Evolutionary conservation across 192 early-diverging fungal genomes (phyloP).

Genomic region (Glomus cerebriforme): DNA sequence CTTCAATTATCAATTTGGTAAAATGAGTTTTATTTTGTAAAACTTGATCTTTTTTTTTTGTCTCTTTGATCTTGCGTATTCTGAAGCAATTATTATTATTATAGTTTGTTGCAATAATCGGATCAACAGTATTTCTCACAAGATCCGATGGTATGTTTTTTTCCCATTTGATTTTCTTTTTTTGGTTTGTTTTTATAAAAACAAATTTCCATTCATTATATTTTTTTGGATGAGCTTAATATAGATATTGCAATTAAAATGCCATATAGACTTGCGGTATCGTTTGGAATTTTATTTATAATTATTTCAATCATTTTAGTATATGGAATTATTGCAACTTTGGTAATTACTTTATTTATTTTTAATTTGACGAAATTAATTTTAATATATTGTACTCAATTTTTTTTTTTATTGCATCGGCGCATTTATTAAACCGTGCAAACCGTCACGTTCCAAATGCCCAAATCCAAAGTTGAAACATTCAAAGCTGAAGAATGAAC

Average conservation of each 20-base stretch:
- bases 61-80: too few relatives aligned
- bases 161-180: not conserved
- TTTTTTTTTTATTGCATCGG: not conserved
- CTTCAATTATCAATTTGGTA: not conserved
- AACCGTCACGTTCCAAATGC: too few relatives aligned
- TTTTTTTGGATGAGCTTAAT: not conserved
- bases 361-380: not conserved
- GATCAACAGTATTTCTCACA: not conserved
- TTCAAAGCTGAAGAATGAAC: too few relatives aligned
- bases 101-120: not conserved
- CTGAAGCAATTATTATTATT: too few relatives aligned
- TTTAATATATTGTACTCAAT: not conserved
- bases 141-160: not conserved
- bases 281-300: not conserved
- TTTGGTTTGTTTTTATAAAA: too few relatives aligned
- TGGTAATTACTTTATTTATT: not conserved
- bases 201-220: not conserved
- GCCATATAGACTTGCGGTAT: not conserved
- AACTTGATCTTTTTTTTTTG: too few relatives aligned
- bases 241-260: not conserved
- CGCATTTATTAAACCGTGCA: too few relatives aligned
- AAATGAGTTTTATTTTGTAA: too few relatives aligned
- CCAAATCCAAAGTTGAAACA: too few relatives aligned
- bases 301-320: not conserved
- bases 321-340: not conserved